Evolutionary conservation across 805 yeast species (phyloP).

Genomic region (Zygotorulaspora chibaensis): DNA sequence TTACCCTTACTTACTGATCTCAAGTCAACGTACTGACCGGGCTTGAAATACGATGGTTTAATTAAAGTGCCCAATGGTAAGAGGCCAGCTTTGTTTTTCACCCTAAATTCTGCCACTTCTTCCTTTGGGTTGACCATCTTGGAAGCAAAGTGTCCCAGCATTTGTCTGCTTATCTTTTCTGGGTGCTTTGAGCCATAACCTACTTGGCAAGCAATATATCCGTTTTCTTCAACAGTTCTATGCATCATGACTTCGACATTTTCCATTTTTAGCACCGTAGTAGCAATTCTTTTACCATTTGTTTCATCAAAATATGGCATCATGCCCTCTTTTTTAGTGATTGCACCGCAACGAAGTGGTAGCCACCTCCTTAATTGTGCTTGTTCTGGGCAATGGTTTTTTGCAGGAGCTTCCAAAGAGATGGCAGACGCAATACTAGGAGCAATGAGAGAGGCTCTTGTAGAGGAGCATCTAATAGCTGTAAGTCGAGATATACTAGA

Average conservation of each 20-base stretch:
- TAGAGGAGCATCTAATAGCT: conserved; percentile 11
- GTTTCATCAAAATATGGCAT: conserved; percentile 68
- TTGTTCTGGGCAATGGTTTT: conserved; percentile 62
- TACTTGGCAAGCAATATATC: conserved; percentile 80
- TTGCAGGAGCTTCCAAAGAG: conserved; percentile 40
- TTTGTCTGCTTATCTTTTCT: conserved; percentile 56
- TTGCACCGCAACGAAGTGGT: conserved; percentile 73
- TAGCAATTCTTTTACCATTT: conserved; percentile 67
- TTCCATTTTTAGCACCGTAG: conserved; percentile 83
- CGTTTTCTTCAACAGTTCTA: conserved; percentile 67
- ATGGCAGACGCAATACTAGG: conserved; percentile 33
- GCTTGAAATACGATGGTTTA: conserved; percentile 75
- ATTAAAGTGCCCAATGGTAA: conserved; percentile 74
- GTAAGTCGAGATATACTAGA: conserved; percentile 4
- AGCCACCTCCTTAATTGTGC: conserved; percentile 70
- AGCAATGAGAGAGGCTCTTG: conserved; percentile 34
- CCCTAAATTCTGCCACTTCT: conserved; percentile 71
- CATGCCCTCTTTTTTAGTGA: conserved; percentile 88
- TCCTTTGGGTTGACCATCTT: conserved; percentile 84
- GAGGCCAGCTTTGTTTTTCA: conserved; percentile 59
- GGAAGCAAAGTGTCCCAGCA: conserved; percentile 71
- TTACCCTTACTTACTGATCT: conserved; percentile 83
- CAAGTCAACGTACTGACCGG: conserved; percentile 81
- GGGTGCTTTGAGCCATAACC: conserved; percentile 72
- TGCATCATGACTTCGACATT: conserved; percentile 79